Evolutionary conservation across 2,329 filamentous ascomycete species (phyloP).

Genomic region (Fusarium xyrophilum): DNA sequence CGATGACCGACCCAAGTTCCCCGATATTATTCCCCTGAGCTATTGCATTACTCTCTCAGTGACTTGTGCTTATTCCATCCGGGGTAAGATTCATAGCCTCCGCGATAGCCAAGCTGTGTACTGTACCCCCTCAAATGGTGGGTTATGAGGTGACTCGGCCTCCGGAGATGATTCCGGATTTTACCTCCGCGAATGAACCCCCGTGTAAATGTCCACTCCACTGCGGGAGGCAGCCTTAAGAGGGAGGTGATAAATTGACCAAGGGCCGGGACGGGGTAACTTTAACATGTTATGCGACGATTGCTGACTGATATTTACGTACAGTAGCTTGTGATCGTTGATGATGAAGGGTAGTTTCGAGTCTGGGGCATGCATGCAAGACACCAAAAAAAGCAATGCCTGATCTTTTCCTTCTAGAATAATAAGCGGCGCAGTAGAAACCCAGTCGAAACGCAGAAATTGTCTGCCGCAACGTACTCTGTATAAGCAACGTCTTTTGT

Average conservation of each 20-base stretch:
- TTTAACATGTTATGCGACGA: background rate
- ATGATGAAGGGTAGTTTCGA: constrained; percentile 11
- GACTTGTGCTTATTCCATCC: background rate
- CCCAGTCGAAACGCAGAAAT: background rate
- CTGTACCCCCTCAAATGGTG: background rate
- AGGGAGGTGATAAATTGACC: constrained; percentile 11
- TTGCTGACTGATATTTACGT: constrained; percentile 7
- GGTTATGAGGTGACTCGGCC: background rate
- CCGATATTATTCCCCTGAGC: constrained; percentile 2
- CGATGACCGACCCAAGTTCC: background rate
- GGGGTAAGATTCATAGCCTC: background rate
- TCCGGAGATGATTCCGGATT: constrained; percentile 14
- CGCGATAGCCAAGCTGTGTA: background rate
- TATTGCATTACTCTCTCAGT: background rate
- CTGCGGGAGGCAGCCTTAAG: constrained; percentile 21
- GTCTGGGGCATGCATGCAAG: background rate
- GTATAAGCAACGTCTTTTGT: background rate
- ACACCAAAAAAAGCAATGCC: background rate
- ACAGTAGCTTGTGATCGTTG: background rate
- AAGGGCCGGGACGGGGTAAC: constrained; percentile 2
- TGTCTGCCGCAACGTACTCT: background rate
- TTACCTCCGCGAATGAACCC: background rate
- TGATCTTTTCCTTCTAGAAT: background rate
- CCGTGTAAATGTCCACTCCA: background rate
- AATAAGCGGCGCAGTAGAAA: background rate